A percentile compares a stretch with the other conserved stretches of the same genome.
These are phyloP conservation scores for Citrus sp. DNA, from an alignment of 345 rosid species.

Conservation along the genomic window DNA sequence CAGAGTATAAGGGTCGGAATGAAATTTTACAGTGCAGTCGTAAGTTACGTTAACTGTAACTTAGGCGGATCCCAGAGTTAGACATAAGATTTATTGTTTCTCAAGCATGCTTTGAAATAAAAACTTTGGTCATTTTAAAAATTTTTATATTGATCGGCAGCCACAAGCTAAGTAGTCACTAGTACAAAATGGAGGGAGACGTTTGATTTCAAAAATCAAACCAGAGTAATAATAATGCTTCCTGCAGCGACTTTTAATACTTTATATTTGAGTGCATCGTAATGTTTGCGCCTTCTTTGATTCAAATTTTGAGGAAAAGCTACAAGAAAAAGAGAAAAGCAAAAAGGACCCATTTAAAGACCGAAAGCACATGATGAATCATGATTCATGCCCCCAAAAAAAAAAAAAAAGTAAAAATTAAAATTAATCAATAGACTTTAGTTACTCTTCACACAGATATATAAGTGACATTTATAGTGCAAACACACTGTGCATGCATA, in stretches of 20 bases:
- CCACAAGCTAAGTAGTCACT: too few relatives aligned
- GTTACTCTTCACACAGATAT: not conserved
- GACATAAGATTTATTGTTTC: too few relatives aligned
- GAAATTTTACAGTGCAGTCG: too few relatives aligned
- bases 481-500: not conserved
- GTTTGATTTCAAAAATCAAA: conserved; percentile 5
- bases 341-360: not conserved
- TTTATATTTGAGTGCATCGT: not conserved
- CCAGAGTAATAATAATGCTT: not conserved
- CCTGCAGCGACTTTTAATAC: not conserved
- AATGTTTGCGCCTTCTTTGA: not conserved
- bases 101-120: too few relatives aligned
- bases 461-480: not conserved
- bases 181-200: not conserved
- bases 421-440: not conserved
- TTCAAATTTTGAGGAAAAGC: conserved; percentile 5
- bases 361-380: not conserved
- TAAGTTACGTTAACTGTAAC: too few relatives aligned
- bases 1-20: too few relatives aligned
- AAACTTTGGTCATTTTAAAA: too few relatives aligned
- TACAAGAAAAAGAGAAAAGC: not conserved
- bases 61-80: too few relatives aligned
- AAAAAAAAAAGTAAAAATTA: not conserved
- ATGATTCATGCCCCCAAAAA: not conserved
- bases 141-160: too few relatives aligned